These are phyloP conservation scores for Talaromyces stipitatus DNA, from an alignment of 495 filamentous ascomycete genomes.

Conservation along the genomic window DNA sequence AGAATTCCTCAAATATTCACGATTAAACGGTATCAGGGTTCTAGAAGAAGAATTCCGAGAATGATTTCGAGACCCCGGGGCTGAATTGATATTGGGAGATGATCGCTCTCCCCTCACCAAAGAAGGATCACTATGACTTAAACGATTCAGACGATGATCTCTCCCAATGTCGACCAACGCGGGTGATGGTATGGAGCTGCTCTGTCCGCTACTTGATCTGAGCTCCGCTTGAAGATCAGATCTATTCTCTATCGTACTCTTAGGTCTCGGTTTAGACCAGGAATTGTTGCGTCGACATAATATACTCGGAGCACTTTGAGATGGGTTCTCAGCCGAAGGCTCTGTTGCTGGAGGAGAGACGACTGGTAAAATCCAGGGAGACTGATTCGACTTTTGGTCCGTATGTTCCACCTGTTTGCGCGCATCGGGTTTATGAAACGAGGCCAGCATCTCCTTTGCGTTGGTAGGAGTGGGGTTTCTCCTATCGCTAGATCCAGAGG, in stretches of 20 bases:
- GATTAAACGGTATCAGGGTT: constrained; percentile 10
- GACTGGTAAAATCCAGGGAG: constrained; percentile 16
- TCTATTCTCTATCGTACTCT: neutral
- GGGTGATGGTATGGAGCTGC: constrained; percentile 24
- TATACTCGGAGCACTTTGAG: neutral
- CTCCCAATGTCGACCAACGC: constrained; percentile 24
- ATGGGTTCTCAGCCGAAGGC: neutral
- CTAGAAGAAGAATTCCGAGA: constrained; percentile 19
- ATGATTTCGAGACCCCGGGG: constrained; percentile 16
- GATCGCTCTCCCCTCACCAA: neutral
- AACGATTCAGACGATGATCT: constrained; percentile 19
- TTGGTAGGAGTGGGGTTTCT: constrained; percentile 17
- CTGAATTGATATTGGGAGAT: constrained; percentile 11
- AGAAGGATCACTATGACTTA: constrained; percentile 34
- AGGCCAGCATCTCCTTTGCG: constrained; percentile 31
- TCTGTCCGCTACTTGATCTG: neutral
- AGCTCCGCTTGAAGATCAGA: neutral
- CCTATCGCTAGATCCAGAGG: constrained; percentile 3
- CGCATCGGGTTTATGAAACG: constrained; percentile 32
- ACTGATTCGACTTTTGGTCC: constrained; percentile 1
- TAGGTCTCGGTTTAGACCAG: neutral
- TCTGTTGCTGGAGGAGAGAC: neutral
- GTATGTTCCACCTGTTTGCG: constrained; percentile 12
- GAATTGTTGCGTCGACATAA: neutral
- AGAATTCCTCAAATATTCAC: constrained; percentile 24